A percentile compares a stretch with the other conserved stretches of the same genome.
These are phyloP conservation scores for Fusarium beomiforme DNA, from an alignment of 2,329 filamentous ascomycete species.

Conservation along the genomic window DNA sequence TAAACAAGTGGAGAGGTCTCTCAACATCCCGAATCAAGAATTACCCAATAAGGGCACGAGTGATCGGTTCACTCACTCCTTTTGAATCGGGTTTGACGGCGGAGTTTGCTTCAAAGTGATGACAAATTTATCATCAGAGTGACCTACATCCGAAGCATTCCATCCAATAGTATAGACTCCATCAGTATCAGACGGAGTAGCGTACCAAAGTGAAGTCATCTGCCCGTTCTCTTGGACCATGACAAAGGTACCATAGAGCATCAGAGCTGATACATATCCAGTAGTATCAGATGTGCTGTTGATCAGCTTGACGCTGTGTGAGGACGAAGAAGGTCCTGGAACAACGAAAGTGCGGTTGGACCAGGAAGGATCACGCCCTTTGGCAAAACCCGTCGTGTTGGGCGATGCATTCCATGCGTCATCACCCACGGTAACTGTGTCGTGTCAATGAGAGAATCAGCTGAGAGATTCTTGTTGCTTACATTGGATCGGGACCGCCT, in stretches of 20 bases:
- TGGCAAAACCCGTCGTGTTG: neutral
- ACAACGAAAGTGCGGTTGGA: neutral
- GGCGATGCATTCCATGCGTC: neutral
- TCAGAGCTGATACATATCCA: neutral
- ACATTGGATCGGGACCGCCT: neutral
- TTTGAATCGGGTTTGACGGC: neutral
- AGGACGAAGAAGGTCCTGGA: neutral
- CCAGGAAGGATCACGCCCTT: neutral
- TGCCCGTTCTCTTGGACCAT: neutral
- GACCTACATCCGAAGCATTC: neutral
- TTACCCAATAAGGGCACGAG: too few relatives aligned
- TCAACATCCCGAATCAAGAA: too few relatives aligned
- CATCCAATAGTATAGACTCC: neutral
- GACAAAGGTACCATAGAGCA: neutral
- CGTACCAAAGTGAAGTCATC: slow-evolving; percentile 11
- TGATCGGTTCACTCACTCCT: neutral
- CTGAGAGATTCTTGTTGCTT: rapidly evolving
- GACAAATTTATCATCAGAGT: neutral
- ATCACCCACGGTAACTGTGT: neutral
- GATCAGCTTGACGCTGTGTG: neutral
- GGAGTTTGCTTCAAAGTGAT: neutral
- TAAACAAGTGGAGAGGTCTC: too few relatives aligned
- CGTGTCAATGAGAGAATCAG: rapidly evolving
- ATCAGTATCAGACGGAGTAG: neutral
- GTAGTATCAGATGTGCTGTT: neutral